Percentiles rank a stretch among this genome's conserved stretches.
These are phyloP conservation scores for Diutina siamensis DNA, from an alignment of 1,139 yeast species.

Conservation along the genomic window DNA sequence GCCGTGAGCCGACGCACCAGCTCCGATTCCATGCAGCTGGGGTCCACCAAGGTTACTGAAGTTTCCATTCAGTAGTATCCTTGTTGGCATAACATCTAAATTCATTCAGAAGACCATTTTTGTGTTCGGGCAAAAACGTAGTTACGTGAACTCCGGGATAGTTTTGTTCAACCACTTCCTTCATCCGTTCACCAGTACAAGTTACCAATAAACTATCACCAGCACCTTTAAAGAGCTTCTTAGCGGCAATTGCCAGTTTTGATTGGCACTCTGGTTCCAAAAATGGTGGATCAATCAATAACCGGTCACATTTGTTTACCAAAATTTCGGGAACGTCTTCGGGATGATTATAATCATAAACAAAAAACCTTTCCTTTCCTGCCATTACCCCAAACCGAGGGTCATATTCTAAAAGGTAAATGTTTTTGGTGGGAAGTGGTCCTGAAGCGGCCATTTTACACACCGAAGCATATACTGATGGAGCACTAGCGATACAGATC, in stretches of 20 bases:
- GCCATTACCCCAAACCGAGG: constrained; percentile 64
- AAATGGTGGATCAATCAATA: constrained; percentile 86
- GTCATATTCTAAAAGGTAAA: constrained; percentile 71
- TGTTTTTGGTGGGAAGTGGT: constrained; percentile 51
- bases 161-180: constrained; percentile 39
- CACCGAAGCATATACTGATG: constrained; percentile 84
- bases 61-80: not conserved
- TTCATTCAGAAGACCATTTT: constrained; percentile 78
- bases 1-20: no score
- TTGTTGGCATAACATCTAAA: constrained; percentile 63
- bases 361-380: constrained; percentile 51
- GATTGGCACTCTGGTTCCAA: constrained; percentile 71
- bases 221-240: constrained; percentile 37
- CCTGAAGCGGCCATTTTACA: constrained; percentile 33
- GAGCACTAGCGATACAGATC: constrained; percentile 75
- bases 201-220: constrained; percentile 36
- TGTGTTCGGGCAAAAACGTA: constrained; percentile 65
- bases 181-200: constrained; percentile 87
- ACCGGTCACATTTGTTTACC: constrained; percentile 53
- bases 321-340: constrained; percentile 46
- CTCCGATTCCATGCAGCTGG: no score
- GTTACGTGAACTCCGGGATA: constrained; percentile 62
- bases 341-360: constrained; percentile 70
- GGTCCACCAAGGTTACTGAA: not conserved
- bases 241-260: constrained; percentile 62